phyloP scores from a whole-genome alignment of 768 basidiomycete genomes.

The Leccinellum albellum region DNA sequence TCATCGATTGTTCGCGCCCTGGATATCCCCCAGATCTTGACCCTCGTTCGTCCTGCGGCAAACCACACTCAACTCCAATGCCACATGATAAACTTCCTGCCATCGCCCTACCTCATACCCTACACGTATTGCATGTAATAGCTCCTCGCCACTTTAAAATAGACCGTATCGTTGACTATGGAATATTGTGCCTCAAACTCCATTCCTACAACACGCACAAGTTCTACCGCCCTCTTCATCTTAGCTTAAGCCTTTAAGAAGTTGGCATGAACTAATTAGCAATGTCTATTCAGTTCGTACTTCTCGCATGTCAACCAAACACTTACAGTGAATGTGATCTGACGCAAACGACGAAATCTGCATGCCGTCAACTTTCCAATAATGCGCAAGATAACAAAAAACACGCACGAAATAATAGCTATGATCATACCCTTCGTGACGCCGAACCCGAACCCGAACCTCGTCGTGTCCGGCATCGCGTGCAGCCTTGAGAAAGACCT shows the following conservation, averaged over 20 bases:
- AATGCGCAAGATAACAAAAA: not conserved
- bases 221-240: not conserved
- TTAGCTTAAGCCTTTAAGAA: conserved; percentile 64
- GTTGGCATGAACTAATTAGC: conserved; percentile 72
- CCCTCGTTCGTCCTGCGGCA: not conserved
- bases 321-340: conserved; percentile 86
- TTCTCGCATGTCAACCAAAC: not conserved
- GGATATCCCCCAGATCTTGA: not conserved
- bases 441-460: conserved; percentile 71
- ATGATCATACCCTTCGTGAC: conserved; percentile 84
- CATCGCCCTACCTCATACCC: not conserved
- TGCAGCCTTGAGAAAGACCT: conserved; percentile 80
- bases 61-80: not conserved
- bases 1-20: not conserved
- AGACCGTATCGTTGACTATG: not conserved
- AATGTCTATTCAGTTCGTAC: conserved; percentile 9
- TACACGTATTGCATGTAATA: conserved; percentile 1
- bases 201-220: conserved; percentile 5
- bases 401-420: conserved; percentile 78
- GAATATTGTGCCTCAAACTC: not conserved
- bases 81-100: not conserved
- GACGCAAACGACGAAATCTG: conserved; percentile 88
- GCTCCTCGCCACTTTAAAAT: not conserved
- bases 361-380: not conserved
- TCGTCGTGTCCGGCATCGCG: conserved; percentile 69